Base-by-base conservation (phyloP, 805 yeast genomes). In the Spathaspora gorwiae region DNA sequence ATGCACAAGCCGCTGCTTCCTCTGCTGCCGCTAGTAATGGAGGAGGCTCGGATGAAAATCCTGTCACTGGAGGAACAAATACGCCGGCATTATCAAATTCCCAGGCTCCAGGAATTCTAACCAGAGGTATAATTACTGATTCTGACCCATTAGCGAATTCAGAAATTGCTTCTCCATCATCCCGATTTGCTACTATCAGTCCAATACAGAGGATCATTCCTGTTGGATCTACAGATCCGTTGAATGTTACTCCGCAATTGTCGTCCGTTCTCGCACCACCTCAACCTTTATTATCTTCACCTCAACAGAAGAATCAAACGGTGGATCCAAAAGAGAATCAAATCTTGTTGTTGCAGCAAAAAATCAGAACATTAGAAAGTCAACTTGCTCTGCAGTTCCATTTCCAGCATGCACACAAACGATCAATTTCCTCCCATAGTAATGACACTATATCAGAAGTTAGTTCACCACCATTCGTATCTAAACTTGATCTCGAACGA, bases 401-500 rank as follows among this genome's bases (percentile, higher is more conserved):
- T 12, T 37, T 11, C 29, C 35, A 32, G 5, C 30, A 40, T n/a
- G 5, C 11, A 10, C 32, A 26, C 13, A 19, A 30, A 34, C 38
- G 39, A 11, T 32, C 13, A 26, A 31, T 7, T 14, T 30, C 46
- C 11, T 36, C 24, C 11, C 14, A 11, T 13, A 40, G 40, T 12
- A 41, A n/a, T 12, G 41, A 33, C 26, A 39, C 44, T 9, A 29
- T 43, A 12, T 38, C 45, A 2, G 46, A 43, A 14, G 33, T 39
- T 7, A 43, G 43, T 13, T 45, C 58, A 11, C 55, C 66, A 24
- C 53, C 61, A 19, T 62, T 54, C 49, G 51, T 65, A 37, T 53
- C 62, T 42, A 65, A 66, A 45, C 52, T 49, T 48, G 78, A 62
- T 55, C 65, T 67, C 55, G 75, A 62, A 52, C 67, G 54, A 44